A percentile compares a stretch with the other conserved stretches of the same genome.
Conservation (phyloP, 106 monocot species). For the Acorus gramineus region DNA sequence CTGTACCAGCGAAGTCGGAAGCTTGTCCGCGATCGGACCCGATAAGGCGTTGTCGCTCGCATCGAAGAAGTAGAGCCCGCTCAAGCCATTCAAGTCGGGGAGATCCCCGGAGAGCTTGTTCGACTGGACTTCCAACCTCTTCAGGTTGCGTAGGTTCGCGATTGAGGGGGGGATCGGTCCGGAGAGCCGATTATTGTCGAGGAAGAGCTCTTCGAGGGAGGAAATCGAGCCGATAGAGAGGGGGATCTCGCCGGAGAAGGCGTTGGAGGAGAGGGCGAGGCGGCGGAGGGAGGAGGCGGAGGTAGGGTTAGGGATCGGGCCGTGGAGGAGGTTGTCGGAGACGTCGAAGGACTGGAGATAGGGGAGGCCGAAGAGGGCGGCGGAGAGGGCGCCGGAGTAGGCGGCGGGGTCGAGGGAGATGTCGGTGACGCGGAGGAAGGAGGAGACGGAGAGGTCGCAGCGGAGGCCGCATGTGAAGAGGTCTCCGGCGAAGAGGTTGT, state of each 20-base stretch:
- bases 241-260: constrained; percentile 50
- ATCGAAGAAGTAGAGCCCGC: constrained; percentile 27
- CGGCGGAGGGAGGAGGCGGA: constrained; percentile 26
- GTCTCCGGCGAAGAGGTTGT: constrained; percentile 26
- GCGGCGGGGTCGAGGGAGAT: constrained; percentile 52
- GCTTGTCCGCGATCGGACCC: constrained; percentile 20
- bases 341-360: constrained; percentile 41
- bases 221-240: not conserved
- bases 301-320: constrained; percentile 23
- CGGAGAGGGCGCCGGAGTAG: constrained; percentile 41
- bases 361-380: constrained; percentile 39
- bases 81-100: constrained; percentile 24
- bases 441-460: constrained; percentile 28
- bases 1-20: constrained; percentile 35
- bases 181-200: constrained; percentile 34
- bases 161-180: constrained; percentile 22
- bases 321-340: constrained; percentile 46
- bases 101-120: constrained; percentile 46
- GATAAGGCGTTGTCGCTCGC: constrained; percentile 50
- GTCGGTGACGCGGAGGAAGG: constrained; percentile 41
- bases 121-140: constrained; percentile 34
- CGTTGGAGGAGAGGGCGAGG: constrained; percentile 54
- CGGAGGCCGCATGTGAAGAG: constrained; percentile 71
- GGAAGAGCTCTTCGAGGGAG: constrained; percentile 32
- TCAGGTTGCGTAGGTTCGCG: constrained; percentile 8